Conservation (phyloP, 306 rosid genomes). For the Pterocarpus santalinus region DNA sequence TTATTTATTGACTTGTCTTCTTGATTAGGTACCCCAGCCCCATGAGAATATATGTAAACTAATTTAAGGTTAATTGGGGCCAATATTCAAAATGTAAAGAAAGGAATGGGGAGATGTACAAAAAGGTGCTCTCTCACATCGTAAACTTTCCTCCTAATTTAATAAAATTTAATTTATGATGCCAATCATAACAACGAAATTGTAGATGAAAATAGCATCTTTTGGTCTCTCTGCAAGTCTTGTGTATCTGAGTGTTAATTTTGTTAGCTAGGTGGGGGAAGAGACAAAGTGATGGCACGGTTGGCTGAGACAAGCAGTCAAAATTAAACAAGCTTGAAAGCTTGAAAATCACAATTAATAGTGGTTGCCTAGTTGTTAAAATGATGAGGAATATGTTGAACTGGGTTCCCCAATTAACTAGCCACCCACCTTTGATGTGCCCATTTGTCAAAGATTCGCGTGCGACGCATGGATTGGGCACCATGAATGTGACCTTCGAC, state of each 20-base stretch:
- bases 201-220: neutral
- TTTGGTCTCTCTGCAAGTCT: slow-evolving; percentile 1
- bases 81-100: neutral
- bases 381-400: slow-evolving; percentile 48
- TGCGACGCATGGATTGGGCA: slow-evolving; percentile 49
- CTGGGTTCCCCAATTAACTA: slow-evolving; percentile 43
- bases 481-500: slow-evolving; percentile 54
- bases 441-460: slow-evolving; percentile 65
- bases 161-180: neutral
- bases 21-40: slow-evolving; percentile 35
- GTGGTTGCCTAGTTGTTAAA: slow-evolving; percentile 39
- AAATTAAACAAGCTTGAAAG: slow-evolving; percentile 32
- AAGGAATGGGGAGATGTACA: neutral
- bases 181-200: slow-evolving; percentile 6
- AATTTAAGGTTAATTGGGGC: slow-evolving; percentile 24
- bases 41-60: slow-evolving; percentile 8
- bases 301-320: slow-evolving; percentile 47
- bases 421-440: slow-evolving; percentile 34
- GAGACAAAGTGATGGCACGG: slow-evolving; percentile 30
- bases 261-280: slow-evolving; percentile 14
- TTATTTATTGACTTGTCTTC: slow-evolving; percentile 3
- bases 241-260: neutral
- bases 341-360: slow-evolving; percentile 47
- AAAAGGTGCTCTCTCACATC: slow-evolving; percentile 4
- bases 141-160: neutral